Conservation (phyloP, 2,329 filamentous ascomycete species). For the Botrytis squamosa region DNA sequence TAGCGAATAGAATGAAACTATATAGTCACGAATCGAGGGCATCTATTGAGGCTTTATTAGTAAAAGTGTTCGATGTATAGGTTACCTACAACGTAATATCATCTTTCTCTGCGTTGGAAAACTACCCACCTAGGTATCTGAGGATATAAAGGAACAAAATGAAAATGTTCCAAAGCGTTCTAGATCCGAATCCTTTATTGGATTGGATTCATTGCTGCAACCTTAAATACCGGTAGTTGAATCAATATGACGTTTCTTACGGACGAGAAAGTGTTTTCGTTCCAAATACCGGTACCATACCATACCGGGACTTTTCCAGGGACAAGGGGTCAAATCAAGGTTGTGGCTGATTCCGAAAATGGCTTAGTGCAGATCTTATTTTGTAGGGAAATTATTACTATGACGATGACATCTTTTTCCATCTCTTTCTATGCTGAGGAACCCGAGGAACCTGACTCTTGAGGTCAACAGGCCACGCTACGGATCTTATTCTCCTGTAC, state of each 20-base stretch:
- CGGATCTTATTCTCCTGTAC: not conserved
- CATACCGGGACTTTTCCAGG: not conserved
- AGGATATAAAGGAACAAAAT: not conserved
- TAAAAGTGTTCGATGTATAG: not conserved
- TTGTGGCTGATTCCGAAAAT: not conserved
- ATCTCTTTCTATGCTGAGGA: not conserved
- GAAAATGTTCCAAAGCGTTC: not conserved
- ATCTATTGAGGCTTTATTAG: not conserved
- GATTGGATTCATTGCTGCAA: not conserved
- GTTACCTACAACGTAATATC: not conserved
- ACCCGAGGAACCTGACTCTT: not conserved
- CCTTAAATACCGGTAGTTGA: not conserved
- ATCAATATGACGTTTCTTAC: not conserved
- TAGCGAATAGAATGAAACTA: not conserved
- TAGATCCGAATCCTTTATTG: not conserved
- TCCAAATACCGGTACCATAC: not conserved
- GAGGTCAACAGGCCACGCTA: not conserved
- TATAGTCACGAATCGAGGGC: not conserved
- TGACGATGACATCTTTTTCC: not conserved
- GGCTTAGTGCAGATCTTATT: not conserved
- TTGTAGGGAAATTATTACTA: not conserved
- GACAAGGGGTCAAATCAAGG: conserved; percentile 6
- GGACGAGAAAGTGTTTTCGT: not conserved
- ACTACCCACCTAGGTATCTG: not conserved
- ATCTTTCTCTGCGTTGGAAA: not conserved